A percentile compares a stretch with the other conserved stretches of the same genome.
These are phyloP conservation scores for Alternaria atra DNA, from an alignment of 2,329 filamentous ascomycete genomes.

Conservation along the genomic window DNA sequence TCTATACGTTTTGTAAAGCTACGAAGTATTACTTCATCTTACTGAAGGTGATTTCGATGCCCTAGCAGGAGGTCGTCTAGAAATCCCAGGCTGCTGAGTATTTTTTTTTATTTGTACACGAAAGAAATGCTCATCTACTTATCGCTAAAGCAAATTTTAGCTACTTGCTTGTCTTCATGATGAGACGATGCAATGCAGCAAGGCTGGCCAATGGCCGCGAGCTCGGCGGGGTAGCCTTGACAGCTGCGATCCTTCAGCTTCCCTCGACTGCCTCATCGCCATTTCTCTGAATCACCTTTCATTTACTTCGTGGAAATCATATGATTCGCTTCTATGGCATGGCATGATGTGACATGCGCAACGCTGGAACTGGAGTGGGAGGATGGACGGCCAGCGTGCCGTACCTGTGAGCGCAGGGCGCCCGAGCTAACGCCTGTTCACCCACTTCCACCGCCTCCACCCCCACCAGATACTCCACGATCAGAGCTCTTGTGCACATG, in stretches of 20 bases:
- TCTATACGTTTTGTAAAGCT: background rate
- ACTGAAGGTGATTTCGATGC: background rate
- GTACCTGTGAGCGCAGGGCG: background rate
- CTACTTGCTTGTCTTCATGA: background rate
- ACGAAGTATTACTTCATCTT: no score
- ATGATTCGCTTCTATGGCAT: background rate
- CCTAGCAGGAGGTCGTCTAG: background rate
- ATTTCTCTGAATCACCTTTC: no score
- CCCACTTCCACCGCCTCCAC: background rate
- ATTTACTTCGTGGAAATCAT: background rate
- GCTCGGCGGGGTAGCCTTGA: background rate
- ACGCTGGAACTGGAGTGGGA: background rate
- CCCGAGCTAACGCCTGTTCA: background rate
- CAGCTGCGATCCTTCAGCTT: background rate
- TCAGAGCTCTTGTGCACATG: constrained; percentile 2
- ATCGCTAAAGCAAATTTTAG: background rate
- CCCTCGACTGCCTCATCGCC: background rate
- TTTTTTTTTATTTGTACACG: background rate
- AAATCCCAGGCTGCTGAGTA: background rate
- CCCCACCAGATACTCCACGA: background rate
- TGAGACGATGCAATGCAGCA: background rate
- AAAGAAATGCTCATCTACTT: background rate
- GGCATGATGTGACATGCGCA: background rate
- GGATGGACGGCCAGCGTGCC: background rate
- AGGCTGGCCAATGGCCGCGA: background rate